Evolutionary conservation across 345 rosid species (phyloP), one percentile per base, ranked within the genome.

Genomic region (Zanthoxylum bungeanum): DNA sequence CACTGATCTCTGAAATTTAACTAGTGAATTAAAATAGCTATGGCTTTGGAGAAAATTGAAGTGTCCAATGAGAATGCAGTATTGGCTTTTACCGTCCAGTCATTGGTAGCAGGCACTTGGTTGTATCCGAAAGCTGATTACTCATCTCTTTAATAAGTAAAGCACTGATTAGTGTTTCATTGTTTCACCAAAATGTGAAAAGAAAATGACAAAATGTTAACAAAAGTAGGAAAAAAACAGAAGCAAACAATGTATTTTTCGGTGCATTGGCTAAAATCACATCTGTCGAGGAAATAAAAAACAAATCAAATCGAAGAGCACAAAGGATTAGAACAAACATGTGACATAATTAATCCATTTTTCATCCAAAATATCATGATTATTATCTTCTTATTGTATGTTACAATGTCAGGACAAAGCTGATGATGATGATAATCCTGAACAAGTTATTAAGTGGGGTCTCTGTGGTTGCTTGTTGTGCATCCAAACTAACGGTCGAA

Each of bases 401-500:
- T 44, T 44, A 53, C 66, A 39, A 40, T 33, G 49, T 7, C 52
- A 52, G 53, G 64, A 44, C 68, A 60, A 60, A 71, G 46, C 11
- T 47, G 27, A 67, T 46, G 52, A 27, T n/a, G n/a, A n/a, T n/a
- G n/a, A n/a, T n/a, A n/a, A n/a, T 27, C 53, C 44, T 21, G 17
- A 56, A 49, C 58, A 66, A 37, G 52, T 56, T 57, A 37, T 58
- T 5, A 17, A 2, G 77, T 67, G 82, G 85, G 83, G 70, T 60
- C 68, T 52, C 42, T 33, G 24, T 61, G 68, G 87, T 81, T 84
- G 77, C 75, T 22, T 68, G 70, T 84, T 79, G 79, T 34, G 68
- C 75, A 42, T 88, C 89, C 65, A 74, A 69, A 68, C 81, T 77
- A 83, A 86, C 90, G 89, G 86, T 83, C 76, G 73, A 67, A 84